Evolutionary conservation across 2,329 filamentous ascomycete genomes (phyloP).

Genomic region (Claviceps humidiphila): DNA sequence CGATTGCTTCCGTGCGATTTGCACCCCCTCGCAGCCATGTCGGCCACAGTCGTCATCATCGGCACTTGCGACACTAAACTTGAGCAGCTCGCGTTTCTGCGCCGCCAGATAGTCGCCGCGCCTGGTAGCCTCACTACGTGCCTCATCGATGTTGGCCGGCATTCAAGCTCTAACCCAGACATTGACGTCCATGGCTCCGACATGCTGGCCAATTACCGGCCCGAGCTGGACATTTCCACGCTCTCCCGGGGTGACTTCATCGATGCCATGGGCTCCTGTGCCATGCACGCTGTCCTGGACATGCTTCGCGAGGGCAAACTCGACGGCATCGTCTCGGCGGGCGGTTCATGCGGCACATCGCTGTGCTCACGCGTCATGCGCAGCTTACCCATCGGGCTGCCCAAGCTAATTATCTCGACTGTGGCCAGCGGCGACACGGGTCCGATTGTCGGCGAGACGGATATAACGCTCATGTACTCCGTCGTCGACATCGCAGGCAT

Average conservation of each 20-base stretch:
- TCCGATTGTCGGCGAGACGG: slow-evolving; percentile 52
- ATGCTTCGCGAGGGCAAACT: slow-evolving; percentile 27
- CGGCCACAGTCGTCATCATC: slow-evolving; percentile 36
- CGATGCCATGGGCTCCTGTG: slow-evolving; percentile 37
- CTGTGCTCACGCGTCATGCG: slow-evolving; percentile 49
- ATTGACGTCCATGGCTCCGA: slow-evolving; percentile 34
- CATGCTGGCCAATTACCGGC: slow-evolving; percentile 23
- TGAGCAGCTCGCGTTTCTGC: slow-evolving; percentile 42
- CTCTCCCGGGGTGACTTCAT: slow-evolving; percentile 43
- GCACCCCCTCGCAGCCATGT: background rate
- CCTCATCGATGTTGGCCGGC: slow-evolving; percentile 34
- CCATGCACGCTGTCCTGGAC: slow-evolving; percentile 26
- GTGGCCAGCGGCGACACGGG: slow-evolving; percentile 54
- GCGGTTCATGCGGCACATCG: slow-evolving; percentile 50
- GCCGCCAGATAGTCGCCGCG: slow-evolving; percentile 26
- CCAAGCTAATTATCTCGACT: slow-evolving; percentile 58
- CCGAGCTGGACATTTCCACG: slow-evolving; percentile 18
- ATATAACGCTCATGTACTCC: slow-evolving; percentile 57
- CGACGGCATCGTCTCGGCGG: slow-evolving; percentile 45
- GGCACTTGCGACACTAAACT: slow-evolving; percentile 56
- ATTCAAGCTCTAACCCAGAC: slow-evolving; percentile 22
- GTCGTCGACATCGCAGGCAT: slow-evolving; percentile 58
- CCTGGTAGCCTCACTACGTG: slow-evolving; percentile 9
- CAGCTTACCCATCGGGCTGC: slow-evolving; percentile 49
- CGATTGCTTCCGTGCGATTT: no score